Evolutionary conservation across 2,329 filamentous ascomycete species (phyloP).

Genomic region (Botrytis tulipae): DNA sequence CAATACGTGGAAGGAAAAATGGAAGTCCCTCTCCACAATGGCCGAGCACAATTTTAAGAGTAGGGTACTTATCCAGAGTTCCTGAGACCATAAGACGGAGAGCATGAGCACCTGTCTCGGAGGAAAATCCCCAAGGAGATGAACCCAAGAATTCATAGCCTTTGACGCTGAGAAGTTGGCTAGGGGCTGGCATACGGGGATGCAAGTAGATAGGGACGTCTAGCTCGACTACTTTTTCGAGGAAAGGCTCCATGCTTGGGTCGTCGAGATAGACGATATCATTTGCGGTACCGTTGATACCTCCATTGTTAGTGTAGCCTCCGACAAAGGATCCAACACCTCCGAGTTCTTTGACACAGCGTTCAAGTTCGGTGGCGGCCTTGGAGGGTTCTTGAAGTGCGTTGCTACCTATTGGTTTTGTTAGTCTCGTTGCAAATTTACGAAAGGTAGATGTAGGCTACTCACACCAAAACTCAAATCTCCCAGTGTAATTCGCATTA

Average conservation of each 20-base stretch:
- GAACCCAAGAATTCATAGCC: constrained; percentile 40
- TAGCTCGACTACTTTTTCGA: constrained; percentile 40
- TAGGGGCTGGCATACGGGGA: constrained; percentile 34
- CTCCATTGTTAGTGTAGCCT: constrained; percentile 40
- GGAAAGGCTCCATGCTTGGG: constrained; percentile 42
- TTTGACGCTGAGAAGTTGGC: constrained; percentile 33
- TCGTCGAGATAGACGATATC: constrained; percentile 33
- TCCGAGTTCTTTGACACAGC: constrained; percentile 38
- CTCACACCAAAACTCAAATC: constrained; percentile 31
- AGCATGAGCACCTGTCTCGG: constrained; percentile 37
- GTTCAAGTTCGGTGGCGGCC: constrained; percentile 29
- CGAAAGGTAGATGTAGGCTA: neutral
- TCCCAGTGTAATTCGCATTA: constrained; percentile 23
- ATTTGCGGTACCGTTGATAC: constrained; percentile 28
- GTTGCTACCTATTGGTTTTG: constrained; percentile 3
- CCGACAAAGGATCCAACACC: constrained; percentile 46
- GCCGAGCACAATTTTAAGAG: constrained; percentile 29
- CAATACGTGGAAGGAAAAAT: constrained; percentile 17
- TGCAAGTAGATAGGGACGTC: constrained; percentile 45
- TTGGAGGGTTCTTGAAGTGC: constrained; percentile 27
- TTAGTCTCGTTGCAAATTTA: neutral
- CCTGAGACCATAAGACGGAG: constrained; percentile 31
- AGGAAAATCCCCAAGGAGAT: constrained; percentile 51
- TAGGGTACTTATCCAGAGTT: constrained; percentile 29
- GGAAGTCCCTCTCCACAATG: constrained; percentile 32